Percentiles rank a stretch among this genome's conserved stretches.
Evolutionary conservation across 768 basidiomycete genomes (phyloP).

Genomic region (Mycena haematopus): DNA sequence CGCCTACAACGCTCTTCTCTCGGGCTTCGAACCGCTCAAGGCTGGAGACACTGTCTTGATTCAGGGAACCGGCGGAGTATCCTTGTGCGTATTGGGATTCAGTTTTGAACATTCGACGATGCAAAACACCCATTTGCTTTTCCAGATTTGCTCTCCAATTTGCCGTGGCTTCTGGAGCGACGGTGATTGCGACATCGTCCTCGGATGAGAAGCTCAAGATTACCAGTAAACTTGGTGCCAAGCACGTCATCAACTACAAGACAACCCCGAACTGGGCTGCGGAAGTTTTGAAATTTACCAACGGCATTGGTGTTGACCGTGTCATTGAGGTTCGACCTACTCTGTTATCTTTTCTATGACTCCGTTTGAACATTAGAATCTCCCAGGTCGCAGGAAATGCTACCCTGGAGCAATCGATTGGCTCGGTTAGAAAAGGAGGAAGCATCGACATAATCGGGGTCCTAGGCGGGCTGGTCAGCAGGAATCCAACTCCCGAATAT

Average conservation of each 20-base stretch:
- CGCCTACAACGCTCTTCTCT: constrained; percentile 52
- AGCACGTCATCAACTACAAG: constrained; percentile 59
- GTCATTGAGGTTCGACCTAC: constrained; percentile 29
- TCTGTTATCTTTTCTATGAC: too few species aligned
- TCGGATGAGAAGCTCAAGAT: constrained; percentile 53
- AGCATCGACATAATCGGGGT: constrained; percentile 39
- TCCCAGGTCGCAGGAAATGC: constrained; percentile 59
- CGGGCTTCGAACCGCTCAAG: constrained; percentile 45
- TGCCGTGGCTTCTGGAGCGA: constrained; percentile 56
- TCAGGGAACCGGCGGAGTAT: constrained; percentile 53
- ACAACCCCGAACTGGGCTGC: constrained; percentile 56
- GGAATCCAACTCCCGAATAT: too few species aligned
- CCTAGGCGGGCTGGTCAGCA: not conserved
- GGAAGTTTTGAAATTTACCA: constrained; percentile 46
- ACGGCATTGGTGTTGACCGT: constrained; percentile 31
- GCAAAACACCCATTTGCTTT: too few species aligned
- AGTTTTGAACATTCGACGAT: constrained; percentile 26
- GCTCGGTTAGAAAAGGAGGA: constrained; percentile 48
- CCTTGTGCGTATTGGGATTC: constrained; percentile 35
- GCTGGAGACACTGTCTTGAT: constrained; percentile 56
- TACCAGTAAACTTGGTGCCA: constrained; percentile 49
- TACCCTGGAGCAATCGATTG: constrained; percentile 53
- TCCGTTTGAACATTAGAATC: not conserved
- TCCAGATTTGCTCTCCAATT: constrained; percentile 52
- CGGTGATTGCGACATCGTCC: constrained; percentile 58